Percentiles rank a stretch among this genome's conserved stretches.
Evolutionary conservation across 805 yeast genomes (phyloP).

Genomic region (Aciculoconidium aculeatum): DNA sequence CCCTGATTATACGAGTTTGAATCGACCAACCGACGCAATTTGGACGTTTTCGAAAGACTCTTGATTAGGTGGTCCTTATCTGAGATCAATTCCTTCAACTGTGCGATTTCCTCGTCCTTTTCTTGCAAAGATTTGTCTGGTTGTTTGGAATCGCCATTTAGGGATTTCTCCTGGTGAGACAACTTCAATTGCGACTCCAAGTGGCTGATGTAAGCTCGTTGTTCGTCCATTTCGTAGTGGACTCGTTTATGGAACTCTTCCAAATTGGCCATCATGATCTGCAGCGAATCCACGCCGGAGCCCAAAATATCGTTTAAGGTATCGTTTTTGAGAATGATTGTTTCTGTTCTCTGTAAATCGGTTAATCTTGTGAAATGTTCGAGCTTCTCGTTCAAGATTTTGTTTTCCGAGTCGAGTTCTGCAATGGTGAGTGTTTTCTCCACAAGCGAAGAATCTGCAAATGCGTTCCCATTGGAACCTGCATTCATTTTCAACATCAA

Average conservation of each 20-base stretch:
- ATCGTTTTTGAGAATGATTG: slow-evolving; percentile 53
- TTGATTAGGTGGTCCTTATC: slow-evolving; percentile 77
- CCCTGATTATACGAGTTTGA: slow-evolving; percentile 17
- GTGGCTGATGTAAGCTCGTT: slow-evolving; percentile 52
- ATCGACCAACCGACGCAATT: slow-evolving; percentile 46
- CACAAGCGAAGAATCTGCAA: slow-evolving; percentile 26
- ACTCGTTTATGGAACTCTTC: slow-evolving; percentile 46
- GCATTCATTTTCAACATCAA: slow-evolving; percentile 23
- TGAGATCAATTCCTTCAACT: slow-evolving; percentile 52
- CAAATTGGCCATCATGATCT: slow-evolving; percentile 39
- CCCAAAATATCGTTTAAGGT: slow-evolving; percentile 54
- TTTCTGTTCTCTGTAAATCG: slow-evolving; percentile 53
- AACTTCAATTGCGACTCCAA: slow-evolving; percentile 47
- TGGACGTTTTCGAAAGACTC: slow-evolving; percentile 61
- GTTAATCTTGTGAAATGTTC: slow-evolving; percentile 64
- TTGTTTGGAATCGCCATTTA: slow-evolving; percentile 4
- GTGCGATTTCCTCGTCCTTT: slow-evolving; percentile 49
- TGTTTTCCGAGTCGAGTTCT: slow-evolving; percentile 54
- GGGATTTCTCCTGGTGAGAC: slow-evolving; percentile 15
- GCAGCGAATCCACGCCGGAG: slow-evolving; percentile 33
- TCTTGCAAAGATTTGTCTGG: slow-evolving; percentile 38
- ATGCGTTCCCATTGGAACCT: slow-evolving; percentile 35
- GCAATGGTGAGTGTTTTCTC: slow-evolving; percentile 10
- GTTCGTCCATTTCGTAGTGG: slow-evolving; percentile 50
- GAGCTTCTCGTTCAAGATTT: slow-evolving; percentile 56